phyloP scores from a whole-genome alignment of 257 asterid species.

The Ehretia macrophylla region DNA sequence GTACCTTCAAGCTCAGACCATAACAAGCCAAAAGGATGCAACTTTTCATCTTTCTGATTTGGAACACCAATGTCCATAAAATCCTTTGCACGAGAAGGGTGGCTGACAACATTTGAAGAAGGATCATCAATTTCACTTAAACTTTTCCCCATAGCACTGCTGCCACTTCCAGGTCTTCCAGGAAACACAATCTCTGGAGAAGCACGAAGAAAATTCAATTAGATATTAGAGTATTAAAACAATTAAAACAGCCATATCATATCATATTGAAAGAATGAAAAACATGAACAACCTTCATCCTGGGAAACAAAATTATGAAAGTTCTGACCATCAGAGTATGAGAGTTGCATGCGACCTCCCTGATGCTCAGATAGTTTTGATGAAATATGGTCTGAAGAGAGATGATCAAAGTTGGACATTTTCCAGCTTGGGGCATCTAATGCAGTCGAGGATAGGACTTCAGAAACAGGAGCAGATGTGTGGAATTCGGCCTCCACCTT shows the following conservation, averaged over 20 bases:
- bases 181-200: slow-evolving; percentile 73
- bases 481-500: slow-evolving; percentile 33
- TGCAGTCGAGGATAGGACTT: slow-evolving; percentile 31
- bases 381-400: slow-evolving; percentile 35
- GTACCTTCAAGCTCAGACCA: slow-evolving; percentile 95
- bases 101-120: slow-evolving; percentile 33
- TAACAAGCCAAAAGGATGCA: slow-evolving; percentile 71
- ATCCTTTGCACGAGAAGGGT: slow-evolving; percentile 32
- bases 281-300: slow-evolving; percentile 62
- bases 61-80: slow-evolving; percentile 34
- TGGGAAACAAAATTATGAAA: slow-evolving; percentile 47
- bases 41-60: slow-evolving; percentile 41
- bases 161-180: slow-evolving; percentile 76
- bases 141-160: slow-evolving; percentile 46
- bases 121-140: slow-evolving; percentile 41
- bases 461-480: slow-evolving; percentile 39
- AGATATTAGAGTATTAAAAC: slow-evolving; percentile 15
- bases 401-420: slow-evolving; percentile 51
- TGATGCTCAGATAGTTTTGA: slow-evolving; percentile 44
- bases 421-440: slow-evolving; percentile 48
- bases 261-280: slow-evolving; percentile 13
- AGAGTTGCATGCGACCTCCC: slow-evolving; percentile 38
- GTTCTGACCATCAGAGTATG: slow-evolving; percentile 43
- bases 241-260: slow-evolving; percentile 1
- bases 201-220: background rate